A percentile compares a stretch with the other conserved stretches of the same genome.
phyloP scores from a whole-genome alignment of 345 rosid genomes.

The Populus euphratica region DNA sequence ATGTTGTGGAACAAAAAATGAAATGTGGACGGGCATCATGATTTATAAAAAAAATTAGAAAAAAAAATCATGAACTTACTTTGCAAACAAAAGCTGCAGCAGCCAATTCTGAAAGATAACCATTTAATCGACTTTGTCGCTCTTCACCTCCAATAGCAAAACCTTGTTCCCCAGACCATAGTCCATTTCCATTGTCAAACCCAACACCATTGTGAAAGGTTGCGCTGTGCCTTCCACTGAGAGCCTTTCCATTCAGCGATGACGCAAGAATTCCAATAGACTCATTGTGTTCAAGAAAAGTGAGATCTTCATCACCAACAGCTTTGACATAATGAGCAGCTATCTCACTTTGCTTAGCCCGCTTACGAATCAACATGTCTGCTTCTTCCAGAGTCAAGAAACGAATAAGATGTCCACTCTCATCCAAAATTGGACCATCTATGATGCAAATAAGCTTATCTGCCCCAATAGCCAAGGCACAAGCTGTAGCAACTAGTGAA shows the following conservation, averaged over 20 bases:
- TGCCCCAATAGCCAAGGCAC: conserved; percentile 93
- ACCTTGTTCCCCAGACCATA: conserved; percentile 83
- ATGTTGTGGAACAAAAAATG: not conserved
- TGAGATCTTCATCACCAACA: conserved; percentile 52
- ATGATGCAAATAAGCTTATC: conserved; percentile 81
- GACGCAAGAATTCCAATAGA: conserved; percentile 39
- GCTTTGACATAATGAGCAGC: conserved; percentile 91
- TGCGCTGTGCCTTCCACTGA: conserved; percentile 36
- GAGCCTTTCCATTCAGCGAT: conserved; percentile 40
- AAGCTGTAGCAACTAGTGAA: conserved; percentile 97
- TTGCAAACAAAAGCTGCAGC: conserved; percentile 96
- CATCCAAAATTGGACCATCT: conserved; percentile 90
- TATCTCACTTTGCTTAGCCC: conserved; percentile 83
- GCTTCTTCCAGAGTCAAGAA: conserved; percentile 92
- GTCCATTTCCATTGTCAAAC: conserved; percentile 76
- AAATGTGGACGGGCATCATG: not conserved
- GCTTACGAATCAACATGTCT: conserved; percentile 70
- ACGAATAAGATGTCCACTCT: conserved; percentile 72
- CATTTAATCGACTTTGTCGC: conserved; percentile 65
- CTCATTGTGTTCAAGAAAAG: conserved; percentile 36
- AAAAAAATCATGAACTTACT: conserved; percentile 33
- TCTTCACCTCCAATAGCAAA: conserved; percentile 97
- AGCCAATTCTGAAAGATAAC: conserved; percentile 84
- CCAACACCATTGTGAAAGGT: conserved; percentile 85
- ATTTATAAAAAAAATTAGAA: not conserved